Conservation (phyloP, 441 rosid species). For the Codiaeum variegatum region DNA sequence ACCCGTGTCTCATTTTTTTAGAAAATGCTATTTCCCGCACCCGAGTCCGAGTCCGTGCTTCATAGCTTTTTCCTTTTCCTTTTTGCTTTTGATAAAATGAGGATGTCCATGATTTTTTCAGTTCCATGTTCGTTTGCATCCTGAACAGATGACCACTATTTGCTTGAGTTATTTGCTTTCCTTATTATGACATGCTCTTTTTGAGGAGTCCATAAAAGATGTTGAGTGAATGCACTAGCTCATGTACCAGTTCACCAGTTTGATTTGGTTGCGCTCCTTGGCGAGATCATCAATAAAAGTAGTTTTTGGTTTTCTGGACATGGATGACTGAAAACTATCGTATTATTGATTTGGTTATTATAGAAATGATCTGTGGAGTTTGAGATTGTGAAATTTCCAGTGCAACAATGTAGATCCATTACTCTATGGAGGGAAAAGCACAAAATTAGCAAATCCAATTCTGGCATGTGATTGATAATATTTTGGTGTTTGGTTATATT, state of each 20-base stretch:
- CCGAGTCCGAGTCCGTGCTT: too few species aligned
- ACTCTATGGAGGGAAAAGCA: background rate
- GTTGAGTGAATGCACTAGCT: background rate
- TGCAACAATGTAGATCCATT: background rate
- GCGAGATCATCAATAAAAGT: background rate
- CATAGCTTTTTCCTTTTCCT: too few species aligned
- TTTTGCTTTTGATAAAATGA: background rate
- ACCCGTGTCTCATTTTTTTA: too few species aligned
- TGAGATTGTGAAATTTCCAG: background rate
- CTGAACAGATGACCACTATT: background rate
- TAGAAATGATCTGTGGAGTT: background rate
- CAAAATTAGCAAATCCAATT: background rate
- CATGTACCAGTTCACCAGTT: background rate
- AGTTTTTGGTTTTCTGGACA: conserved; percentile 7
- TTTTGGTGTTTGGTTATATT: conserved; percentile 7
- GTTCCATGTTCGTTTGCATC: background rate
- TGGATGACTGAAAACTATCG: background rate
- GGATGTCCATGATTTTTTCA: background rate
- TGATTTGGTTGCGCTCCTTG: background rate
- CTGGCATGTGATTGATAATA: background rate
- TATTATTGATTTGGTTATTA: background rate
- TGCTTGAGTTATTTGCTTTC: background rate
- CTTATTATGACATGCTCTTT: background rate
- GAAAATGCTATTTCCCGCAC: too few species aligned
- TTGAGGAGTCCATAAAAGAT: background rate